These are phyloP conservation scores for Mycena rebaudengoi DNA, from an alignment of 768 basidiomycete genomes.

Conservation along the genomic window DNA sequence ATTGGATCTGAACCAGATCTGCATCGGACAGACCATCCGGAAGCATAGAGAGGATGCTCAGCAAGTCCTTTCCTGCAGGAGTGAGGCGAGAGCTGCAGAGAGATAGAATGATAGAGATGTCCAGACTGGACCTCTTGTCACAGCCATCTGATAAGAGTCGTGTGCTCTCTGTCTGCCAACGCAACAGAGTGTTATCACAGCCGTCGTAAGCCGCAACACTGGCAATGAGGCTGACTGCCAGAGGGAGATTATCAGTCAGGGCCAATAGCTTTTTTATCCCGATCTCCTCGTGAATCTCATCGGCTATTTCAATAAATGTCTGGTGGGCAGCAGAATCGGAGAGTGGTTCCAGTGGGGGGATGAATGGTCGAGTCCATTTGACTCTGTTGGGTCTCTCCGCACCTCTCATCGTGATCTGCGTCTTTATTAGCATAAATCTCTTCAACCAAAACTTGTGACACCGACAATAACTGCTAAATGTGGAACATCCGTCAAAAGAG, in stretches of 20 bases:
- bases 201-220: background rate
- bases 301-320: conserved; percentile 9
- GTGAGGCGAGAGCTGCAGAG: conserved; percentile 5
- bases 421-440: too few species aligned
- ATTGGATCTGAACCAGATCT: background rate
- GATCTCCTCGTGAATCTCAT: background rate
- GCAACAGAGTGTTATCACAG: background rate
- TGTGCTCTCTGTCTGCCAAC: conserved; percentile 2
- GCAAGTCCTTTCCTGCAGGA: background rate
- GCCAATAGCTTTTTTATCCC: conserved; percentile 1
- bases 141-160: background rate
- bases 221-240: background rate
- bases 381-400: too few species aligned
- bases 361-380: conserved; percentile 15
- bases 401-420: conserved; percentile 12
- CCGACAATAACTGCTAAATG: too few species aligned
- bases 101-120: conserved; percentile 9
- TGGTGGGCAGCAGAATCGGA: background rate
- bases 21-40: background rate
- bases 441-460: too few species aligned
- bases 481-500: too few species aligned
- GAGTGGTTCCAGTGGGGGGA: conserved; percentile 3
- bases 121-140: conserved; percentile 11
- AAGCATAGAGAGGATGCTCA: background rate
- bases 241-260: conserved; percentile 6